These are phyloP conservation scores for Schoenoplectus tabernaemontani DNA, from an alignment of 202 grass and related monocot genomes.

Conservation along the genomic window DNA sequence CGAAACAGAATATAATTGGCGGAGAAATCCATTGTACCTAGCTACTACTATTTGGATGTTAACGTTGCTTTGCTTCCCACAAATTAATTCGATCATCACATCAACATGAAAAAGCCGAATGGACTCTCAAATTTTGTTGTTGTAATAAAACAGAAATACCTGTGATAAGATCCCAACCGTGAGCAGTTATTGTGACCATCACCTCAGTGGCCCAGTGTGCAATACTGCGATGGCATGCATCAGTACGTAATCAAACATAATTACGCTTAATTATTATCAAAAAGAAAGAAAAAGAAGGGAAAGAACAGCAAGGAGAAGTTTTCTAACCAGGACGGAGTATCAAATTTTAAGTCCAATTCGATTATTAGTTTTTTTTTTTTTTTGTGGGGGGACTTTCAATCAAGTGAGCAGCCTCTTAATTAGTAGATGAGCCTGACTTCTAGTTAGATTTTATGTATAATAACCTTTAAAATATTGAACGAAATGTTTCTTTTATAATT, in stretches of 20 bases:
- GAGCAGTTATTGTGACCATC: not conserved
- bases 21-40: not conserved
- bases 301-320: not conserved
- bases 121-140: not conserved
- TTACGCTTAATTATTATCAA: no score
- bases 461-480: no score
- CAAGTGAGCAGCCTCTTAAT: not conserved
- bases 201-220: not conserved
- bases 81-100: not conserved
- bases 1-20: not conserved
- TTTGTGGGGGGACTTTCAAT: not conserved
- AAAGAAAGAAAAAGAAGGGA: not conserved
- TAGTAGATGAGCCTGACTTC: not conserved
- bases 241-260: no score
- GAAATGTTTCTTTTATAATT: no score
- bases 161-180: not conserved
- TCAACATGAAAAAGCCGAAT: not conserved
- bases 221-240: no score
- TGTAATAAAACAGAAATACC: not conserved
- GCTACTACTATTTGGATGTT: not conserved
- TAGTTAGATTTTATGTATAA: not conserved
- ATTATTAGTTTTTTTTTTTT: not conserved
- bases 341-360: not conserved
- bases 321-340: not conserved
- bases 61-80: slow-evolving; percentile 10